Conservation (phyloP, 116 monocot genomes). For the Zostera marina region DNA sequence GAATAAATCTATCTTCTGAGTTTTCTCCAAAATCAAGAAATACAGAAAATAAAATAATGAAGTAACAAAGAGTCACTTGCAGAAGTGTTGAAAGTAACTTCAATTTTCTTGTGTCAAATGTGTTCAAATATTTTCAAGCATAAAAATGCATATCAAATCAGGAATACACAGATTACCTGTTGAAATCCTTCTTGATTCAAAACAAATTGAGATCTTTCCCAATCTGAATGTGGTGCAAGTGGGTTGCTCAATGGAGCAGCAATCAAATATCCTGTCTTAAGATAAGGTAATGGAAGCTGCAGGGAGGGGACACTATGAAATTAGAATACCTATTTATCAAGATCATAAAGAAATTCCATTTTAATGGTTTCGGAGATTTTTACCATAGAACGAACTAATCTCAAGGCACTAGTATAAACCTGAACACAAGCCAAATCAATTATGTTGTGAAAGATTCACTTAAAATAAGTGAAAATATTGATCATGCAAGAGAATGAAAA, state of each 20-base stretch:
- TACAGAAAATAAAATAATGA: no score
- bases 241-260: slow-evolving; percentile 54
- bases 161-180: slow-evolving; percentile 31
- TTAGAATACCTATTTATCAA: no score
- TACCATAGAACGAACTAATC: slow-evolving; percentile 86
- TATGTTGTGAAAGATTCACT: background rate
- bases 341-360: no score
- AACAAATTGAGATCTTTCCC: slow-evolving; percentile 78
- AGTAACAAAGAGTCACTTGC: no score
- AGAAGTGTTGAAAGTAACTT: no score
- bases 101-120: background rate
- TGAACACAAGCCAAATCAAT: slow-evolving; percentile 19
- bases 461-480: no score
- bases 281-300: slow-evolving; percentile 90
- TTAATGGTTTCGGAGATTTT: slow-evolving; percentile 8
- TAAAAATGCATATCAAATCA: background rate
- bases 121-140: no score
- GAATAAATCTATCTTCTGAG: no score
- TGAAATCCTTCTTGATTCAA: slow-evolving; percentile 83
- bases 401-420: slow-evolving; percentile 93
- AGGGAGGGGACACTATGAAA: background rate
- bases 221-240: slow-evolving; percentile 80
- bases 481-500: no score
- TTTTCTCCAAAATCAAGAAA: no score
- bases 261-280: slow-evolving; percentile 76